phyloP scores from a whole-genome alignment of 1,139 yeast species.

The Candida gigantensis region DNA sequence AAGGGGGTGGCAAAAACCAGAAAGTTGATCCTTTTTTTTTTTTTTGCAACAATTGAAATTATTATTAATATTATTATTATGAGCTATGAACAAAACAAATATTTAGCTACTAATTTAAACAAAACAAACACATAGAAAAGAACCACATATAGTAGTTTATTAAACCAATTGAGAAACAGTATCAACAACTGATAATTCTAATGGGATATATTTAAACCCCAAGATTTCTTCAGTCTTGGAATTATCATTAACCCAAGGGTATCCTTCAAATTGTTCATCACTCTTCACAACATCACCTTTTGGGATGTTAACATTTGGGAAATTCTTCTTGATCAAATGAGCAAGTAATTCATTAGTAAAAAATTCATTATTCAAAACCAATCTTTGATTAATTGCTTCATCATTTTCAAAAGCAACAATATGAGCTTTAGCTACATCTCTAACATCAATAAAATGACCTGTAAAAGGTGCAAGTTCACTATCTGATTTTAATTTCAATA shows the following conservation, averaged over 20 bases:
- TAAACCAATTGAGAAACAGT: constrained; percentile 35
- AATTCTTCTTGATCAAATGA: constrained; percentile 24
- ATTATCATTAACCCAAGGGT: constrained; percentile 14
- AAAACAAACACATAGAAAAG: too few relatives aligned
- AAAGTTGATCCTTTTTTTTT: too few relatives aligned
- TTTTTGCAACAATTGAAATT: too few relatives aligned
- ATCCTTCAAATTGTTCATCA: constrained; percentile 10
- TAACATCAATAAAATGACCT: constrained; percentile 45
- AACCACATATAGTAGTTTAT: too few relatives aligned
- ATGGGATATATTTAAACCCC: constrained; percentile 36
- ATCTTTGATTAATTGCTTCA: constrained; percentile 26
- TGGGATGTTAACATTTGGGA: constrained; percentile 18
- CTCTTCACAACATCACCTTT: constrained; percentile 9
- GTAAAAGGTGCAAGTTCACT: constrained; percentile 17
- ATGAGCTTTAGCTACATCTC: constrained; percentile 55
- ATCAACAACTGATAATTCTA: constrained; percentile 40
- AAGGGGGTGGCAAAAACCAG: too few relatives aligned
- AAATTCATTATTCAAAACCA: constrained; percentile 28
- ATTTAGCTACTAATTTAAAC: too few relatives aligned
- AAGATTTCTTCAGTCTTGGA: constrained; percentile 31
- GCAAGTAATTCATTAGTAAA: constrained; percentile 23
- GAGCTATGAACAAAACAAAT: too few relatives aligned
- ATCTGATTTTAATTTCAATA: constrained; percentile 12
- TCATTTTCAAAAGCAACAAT: constrained; percentile 33
- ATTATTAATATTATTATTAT: too few relatives aligned